phyloP scores from a whole-genome alignment of 1,284 basidiomycete species.

The Puccinia coronata region DNA sequence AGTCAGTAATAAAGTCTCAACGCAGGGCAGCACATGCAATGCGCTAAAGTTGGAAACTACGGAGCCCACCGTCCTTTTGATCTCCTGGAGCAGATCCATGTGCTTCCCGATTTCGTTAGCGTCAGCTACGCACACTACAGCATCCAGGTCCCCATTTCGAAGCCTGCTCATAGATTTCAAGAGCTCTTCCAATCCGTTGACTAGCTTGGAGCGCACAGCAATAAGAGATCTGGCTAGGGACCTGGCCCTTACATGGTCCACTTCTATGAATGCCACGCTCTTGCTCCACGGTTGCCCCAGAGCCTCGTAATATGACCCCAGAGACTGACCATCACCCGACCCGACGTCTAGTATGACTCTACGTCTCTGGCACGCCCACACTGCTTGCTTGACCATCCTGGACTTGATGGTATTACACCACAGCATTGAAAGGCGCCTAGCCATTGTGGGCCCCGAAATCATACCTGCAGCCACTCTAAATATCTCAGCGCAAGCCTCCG shows the following conservation, averaged over 20 bases:
- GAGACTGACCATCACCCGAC: neutral
- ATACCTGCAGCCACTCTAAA: neutral
- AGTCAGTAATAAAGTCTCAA: neutral
- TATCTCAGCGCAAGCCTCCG: neutral
- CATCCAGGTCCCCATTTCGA: neutral
- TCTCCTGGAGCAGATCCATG: neutral
- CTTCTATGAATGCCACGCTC: neutral
- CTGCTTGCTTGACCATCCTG: neutral
- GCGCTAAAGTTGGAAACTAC: constrained; percentile 1
- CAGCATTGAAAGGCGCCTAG: neutral
- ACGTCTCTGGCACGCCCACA: neutral
- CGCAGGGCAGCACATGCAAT: neutral
- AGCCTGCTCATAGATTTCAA: neutral
- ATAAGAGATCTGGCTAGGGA: neutral
- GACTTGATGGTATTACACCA: neutral
- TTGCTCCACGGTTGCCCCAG: neutral
- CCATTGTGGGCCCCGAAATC: neutral
- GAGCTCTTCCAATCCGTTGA: neutral
- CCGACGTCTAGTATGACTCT: neutral
- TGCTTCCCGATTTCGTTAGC: neutral
- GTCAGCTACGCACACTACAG: neutral
- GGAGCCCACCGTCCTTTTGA: neutral
- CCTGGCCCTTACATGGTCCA: neutral
- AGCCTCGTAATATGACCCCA: neutral
- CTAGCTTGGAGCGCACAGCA: neutral